phyloP scores from a whole-genome alignment of 2,329 filamentous ascomycete species.

The Apiospora arundinis region DNA sequence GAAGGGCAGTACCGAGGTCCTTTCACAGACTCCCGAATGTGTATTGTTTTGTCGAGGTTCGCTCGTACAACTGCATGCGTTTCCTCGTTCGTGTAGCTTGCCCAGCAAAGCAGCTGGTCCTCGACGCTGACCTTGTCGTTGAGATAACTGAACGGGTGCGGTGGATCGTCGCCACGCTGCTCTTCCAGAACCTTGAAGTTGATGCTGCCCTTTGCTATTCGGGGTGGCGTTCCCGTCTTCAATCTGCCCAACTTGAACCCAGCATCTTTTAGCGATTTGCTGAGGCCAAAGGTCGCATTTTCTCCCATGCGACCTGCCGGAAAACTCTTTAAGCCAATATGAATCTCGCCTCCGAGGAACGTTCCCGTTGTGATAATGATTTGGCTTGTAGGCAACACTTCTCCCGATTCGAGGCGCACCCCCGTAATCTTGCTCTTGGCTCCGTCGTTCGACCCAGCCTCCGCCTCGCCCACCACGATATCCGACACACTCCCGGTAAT shows the following conservation, averaged over 20 bases:
- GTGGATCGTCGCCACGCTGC: conserved; percentile 84
- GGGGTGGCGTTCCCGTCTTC: conserved; percentile 95
- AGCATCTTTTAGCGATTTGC: conserved; percentile 85
- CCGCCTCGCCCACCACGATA: conserved; percentile 74
- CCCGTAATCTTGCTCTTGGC: conserved; percentile 78
- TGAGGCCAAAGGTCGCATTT: conserved; percentile 88
- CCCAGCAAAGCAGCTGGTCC: conserved; percentile 84
- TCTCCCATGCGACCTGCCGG: conserved; percentile 94
- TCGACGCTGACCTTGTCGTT: conserved; percentile 79
- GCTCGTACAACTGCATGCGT: conserved; percentile 84
- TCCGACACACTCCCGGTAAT: conserved; percentile 90
- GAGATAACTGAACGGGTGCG: conserved; percentile 89
- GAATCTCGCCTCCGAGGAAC: conserved; percentile 94
- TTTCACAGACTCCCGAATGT: conserved; percentile 93
- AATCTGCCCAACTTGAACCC: conserved; percentile 89
- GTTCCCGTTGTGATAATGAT: conserved; percentile 97
- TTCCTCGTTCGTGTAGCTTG: conserved; percentile 83
- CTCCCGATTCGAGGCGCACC: conserved; percentile 84
- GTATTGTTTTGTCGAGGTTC: conserved; percentile 94
- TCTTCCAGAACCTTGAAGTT: conserved; percentile 74
- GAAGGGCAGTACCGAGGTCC: conserved; percentile 96
- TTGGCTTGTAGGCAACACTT: conserved; percentile 77
- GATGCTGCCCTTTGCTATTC: conserved; percentile 82
- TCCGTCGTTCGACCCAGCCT: conserved; percentile 44
- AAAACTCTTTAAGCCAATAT: conserved; percentile 85